A percentile compares a stretch with the other conserved stretches of the same genome.
Conservation (phyloP, 768 basidiomycete species). For the Rhodosporidiobolus odoratus region DNA sequence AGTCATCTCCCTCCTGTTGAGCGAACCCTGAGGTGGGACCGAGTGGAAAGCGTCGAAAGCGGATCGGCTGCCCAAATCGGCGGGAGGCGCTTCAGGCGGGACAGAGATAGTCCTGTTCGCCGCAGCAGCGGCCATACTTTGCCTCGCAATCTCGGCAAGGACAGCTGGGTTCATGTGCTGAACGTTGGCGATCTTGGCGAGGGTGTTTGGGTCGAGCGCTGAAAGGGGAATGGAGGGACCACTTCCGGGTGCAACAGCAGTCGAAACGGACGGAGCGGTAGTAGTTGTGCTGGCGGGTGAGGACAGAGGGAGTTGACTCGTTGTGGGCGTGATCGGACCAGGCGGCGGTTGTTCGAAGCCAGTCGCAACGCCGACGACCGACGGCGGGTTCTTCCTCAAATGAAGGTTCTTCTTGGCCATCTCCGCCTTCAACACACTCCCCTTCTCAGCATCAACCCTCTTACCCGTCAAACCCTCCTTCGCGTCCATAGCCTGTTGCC, state of each 20-base stretch:
- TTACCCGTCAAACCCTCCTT: slow-evolving; percentile 81
- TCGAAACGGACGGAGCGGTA: background rate
- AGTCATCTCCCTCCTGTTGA: too few species aligned
- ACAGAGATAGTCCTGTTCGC: too few species aligned
- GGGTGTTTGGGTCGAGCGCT: slow-evolving; percentile 17
- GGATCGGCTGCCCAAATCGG: slow-evolving; percentile 19
- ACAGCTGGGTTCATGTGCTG: slow-evolving; percentile 30
- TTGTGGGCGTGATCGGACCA: slow-evolving; percentile 1
- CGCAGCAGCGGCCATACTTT: background rate
- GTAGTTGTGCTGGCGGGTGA: background rate
- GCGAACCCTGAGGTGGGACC: slow-evolving; percentile 46
- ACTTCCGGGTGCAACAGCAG: background rate
- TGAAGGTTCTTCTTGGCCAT: slow-evolving; percentile 99
- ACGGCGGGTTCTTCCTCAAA: slow-evolving; percentile 73
- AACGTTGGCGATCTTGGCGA: slow-evolving; percentile 23
- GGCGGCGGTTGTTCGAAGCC: slow-evolving; percentile 24
- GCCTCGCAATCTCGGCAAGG: slow-evolving; percentile 38
- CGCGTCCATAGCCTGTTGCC: slow-evolving; percentile 79
- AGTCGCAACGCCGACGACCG: slow-evolving; percentile 49
- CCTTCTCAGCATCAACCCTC: slow-evolving; percentile 86
- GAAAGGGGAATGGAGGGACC: slow-evolving; percentile 31
- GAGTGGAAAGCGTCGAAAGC: slow-evolving; percentile 78
- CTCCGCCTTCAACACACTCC: slow-evolving; percentile 88
- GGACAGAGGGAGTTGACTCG: background rate
- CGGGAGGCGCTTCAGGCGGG: background rate